Percentiles rank a stretch among this genome's conserved stretches.
Conservation (phyloP, 306 rosid species). For the Begonia fuchsioides region DNA sequence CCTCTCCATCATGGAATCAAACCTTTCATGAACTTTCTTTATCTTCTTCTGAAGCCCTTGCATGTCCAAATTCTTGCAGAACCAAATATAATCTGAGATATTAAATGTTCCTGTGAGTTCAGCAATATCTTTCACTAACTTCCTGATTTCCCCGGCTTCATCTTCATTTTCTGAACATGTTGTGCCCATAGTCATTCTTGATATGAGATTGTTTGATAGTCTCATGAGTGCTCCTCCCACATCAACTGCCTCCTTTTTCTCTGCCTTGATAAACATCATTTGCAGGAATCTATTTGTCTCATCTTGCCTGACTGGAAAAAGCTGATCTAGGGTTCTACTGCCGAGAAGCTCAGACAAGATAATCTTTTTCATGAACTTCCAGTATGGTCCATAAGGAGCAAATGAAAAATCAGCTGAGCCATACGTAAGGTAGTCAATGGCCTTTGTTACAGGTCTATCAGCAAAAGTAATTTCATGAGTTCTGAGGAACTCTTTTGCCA, state of each 20-base stretch:
- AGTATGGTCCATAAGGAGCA: conserved; percentile 27
- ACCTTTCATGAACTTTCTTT: conserved; percentile 17
- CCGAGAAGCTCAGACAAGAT: conserved; percentile 53
- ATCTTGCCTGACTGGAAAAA: conserved; percentile 25
- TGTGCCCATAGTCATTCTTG: conserved; percentile 30
- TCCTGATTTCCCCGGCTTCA: conserved; percentile 20
- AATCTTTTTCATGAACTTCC: conserved; percentile 45
- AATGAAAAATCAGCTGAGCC: conserved; percentile 25
- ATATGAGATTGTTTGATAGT: conserved; percentile 23
- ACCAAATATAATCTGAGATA: conserved; percentile 40
- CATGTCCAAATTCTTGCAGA: conserved; percentile 36
- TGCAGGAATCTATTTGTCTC: conserved; percentile 24
- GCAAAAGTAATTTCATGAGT: conserved; percentile 19
- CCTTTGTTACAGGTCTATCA: conserved; percentile 11
- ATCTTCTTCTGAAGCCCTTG: conserved; percentile 28
- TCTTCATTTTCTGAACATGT: conserved; percentile 17
- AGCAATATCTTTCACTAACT: conserved; percentile 21
- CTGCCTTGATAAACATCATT: conserved; percentile 12
- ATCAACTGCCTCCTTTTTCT: conserved; percentile 16
- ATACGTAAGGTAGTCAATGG: conserved; percentile 18
- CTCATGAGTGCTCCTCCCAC: conserved; percentile 24
- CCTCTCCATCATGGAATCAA: conserved; percentile 41
- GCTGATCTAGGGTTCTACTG: conserved; percentile 19
- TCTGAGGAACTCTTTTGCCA: conserved; percentile 24
- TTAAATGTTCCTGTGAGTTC: conserved; percentile 33